Evolutionary conservation across 2,329 filamentous ascomycete species (phyloP).

Genomic region (Aspergillus ochraceus): DNA sequence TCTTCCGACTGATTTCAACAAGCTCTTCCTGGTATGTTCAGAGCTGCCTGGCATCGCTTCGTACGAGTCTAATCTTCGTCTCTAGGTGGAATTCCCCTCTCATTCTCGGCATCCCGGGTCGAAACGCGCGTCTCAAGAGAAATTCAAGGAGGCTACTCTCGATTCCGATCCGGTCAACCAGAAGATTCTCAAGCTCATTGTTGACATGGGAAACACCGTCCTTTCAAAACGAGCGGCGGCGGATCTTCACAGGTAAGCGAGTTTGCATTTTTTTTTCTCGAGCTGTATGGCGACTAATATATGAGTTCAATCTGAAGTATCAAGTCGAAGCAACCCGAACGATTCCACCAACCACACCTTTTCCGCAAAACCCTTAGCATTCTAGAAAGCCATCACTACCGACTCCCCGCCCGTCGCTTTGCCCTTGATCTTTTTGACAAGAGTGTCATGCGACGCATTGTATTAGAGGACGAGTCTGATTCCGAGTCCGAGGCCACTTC

Average conservation of each 20-base stretch:
- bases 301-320: conserved; percentile 55
- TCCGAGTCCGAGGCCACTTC: conserved; percentile 33
- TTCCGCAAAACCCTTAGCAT: conserved; percentile 85
- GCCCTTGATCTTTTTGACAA: conserved; percentile 95
- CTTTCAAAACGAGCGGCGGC: conserved; percentile 82
- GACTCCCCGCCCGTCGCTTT: conserved; percentile 81
- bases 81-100: conserved; percentile 36
- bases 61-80: conserved; percentile 2
- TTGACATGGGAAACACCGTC: conserved; percentile 90
- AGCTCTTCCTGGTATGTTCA: conserved; percentile 70
- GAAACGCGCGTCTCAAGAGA: conserved; percentile 42
- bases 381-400: conserved; percentile 85
- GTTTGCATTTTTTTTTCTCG: not conserved
- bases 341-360: conserved; percentile 73
- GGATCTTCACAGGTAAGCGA: conserved; percentile 65
- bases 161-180: conserved; percentile 64
- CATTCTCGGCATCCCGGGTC: conserved; percentile 45
- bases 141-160: conserved; percentile 59
- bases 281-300: conserved; percentile 3
- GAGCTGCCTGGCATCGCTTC: not conserved
- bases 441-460: conserved; percentile 77
- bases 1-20: conserved; percentile 74
- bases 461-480: conserved; percentile 69
- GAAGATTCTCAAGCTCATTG: conserved; percentile 79
- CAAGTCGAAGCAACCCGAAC: conserved; percentile 70